Base-by-base conservation (phyloP, 2,329 filamentous ascomycete genomes). In the Beauveria sp. region DNA sequence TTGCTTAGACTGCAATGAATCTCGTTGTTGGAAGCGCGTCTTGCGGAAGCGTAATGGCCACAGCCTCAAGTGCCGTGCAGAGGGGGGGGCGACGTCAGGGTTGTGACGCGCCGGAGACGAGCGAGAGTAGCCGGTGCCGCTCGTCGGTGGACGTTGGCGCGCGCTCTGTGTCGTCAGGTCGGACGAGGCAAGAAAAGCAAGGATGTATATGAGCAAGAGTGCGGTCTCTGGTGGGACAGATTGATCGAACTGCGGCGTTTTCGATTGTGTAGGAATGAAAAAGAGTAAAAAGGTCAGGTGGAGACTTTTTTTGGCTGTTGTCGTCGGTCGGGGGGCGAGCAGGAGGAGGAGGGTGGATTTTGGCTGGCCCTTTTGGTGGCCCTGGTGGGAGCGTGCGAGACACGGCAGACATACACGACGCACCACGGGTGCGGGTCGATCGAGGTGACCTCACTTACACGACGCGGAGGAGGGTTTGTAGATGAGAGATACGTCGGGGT, bases 291-390 rank as follows among this genome's bases (percentile, higher is more conserved):
- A 51, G 57, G 38, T 45, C 24, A 34, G 57, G 57, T 59, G 57
- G 57, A 51, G 57, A 59, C 57, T 50, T 59, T 59, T 52, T 52
- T 24, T 52, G 49, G 49, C 30, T 58, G 57, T 51, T 42, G 46
- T 58, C 34, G 56, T 51, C 56, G 46, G 56, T n/a, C 38, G 57
- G 47, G 57, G 24, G 34, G 3, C n/a, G 34, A 26, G 57, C 30
- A 20, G 24, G 46, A 24, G 46, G 46, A 47, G 18, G 55, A 47
- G 22, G n/a, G 56, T 58, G 56, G 56, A 50, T 52, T 45, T 59
- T 30, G 12, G 46, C 8, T 49, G 43, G 53, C n/a, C 16, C 9
- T 51, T 10, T 7, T 16, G 30, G 26, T 28, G 22, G 24, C 47
- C 5, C 12, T 34, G 54, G 43, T 34, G 28, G 55, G 47, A 50